A percentile compares a stretch with the other conserved stretches of the same genome.
These are phyloP conservation scores for Vanderwaltozyma polyspora DNA, from an alignment of 805 yeast species.

Conservation along the genomic window DNA sequence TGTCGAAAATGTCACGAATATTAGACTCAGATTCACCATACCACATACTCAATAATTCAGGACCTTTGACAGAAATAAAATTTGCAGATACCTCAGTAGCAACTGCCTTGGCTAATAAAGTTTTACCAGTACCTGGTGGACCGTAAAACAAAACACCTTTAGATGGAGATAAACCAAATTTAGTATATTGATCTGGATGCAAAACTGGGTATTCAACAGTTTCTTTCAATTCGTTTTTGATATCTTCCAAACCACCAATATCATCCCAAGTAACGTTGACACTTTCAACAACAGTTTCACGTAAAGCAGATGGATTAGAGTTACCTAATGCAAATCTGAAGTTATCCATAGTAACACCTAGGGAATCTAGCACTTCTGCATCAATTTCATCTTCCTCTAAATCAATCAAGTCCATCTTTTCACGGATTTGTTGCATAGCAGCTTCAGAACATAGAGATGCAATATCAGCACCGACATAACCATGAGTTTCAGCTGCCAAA, in stretches of 20 bases:
- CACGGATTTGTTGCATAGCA: slow-evolving; percentile 99
- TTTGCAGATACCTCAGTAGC: slow-evolving; percentile 98
- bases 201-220: slow-evolving; percentile 97
- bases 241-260: slow-evolving; percentile 94
- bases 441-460: slow-evolving; percentile 98
- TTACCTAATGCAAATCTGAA: slow-evolving; percentile 95
- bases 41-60: slow-evolving; percentile 79
- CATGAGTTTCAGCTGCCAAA: slow-evolving; percentile 94
- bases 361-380: slow-evolving; percentile 88
- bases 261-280: slow-evolving; percentile 99
- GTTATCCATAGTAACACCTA: slow-evolving; percentile 98
- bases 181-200: slow-evolving; percentile 97
- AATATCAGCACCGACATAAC: slow-evolving; percentile 97
- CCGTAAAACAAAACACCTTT: slow-evolving; percentile 98
- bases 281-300: slow-evolving; percentile 97
- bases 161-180: slow-evolving; percentile 94
- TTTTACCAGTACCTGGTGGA: slow-evolving; percentile 99
- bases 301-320: slow-evolving; percentile 95
- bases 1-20: slow-evolving; percentile 93
- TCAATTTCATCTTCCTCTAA: slow-evolving; percentile 52
- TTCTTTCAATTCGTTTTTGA: slow-evolving; percentile 94
- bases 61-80: slow-evolving; percentile 66
- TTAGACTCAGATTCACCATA: slow-evolving; percentile 97
- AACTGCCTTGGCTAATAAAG: slow-evolving; percentile 93
- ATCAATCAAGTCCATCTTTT: slow-evolving; percentile 87